Evolutionary conservation across 73 alveolate species (phyloP).

Genomic region (Symbiodinium natans): DNA sequence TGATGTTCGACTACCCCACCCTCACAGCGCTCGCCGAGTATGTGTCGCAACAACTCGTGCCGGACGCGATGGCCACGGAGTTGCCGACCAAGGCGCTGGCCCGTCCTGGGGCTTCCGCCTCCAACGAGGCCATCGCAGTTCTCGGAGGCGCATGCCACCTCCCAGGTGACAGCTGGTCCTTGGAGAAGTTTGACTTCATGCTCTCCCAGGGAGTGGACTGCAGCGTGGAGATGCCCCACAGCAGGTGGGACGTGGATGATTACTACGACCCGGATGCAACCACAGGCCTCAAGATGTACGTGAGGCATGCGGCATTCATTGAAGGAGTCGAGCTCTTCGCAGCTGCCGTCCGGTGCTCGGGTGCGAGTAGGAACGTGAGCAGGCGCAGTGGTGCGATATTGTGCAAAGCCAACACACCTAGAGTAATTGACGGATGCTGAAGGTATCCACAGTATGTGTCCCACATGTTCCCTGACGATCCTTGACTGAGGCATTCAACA

Average conservation of each 20-base stretch:
- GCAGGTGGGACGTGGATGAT: slow-evolving; percentile 92
- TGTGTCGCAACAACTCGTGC: slow-evolving; percentile 49
- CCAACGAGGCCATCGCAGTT: slow-evolving; percentile 57
- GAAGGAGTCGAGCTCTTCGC: slow-evolving; percentile 92
- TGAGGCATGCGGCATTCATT: slow-evolving; percentile 64
- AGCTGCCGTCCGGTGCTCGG: neutral
- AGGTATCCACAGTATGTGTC: no score
- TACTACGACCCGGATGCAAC: slow-evolving; percentile 89
- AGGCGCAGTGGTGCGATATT: no score
- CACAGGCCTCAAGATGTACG: slow-evolving; percentile 90
- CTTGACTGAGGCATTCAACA: slow-evolving; percentile 13
- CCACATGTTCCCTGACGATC: no score
- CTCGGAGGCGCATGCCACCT: slow-evolving; percentile 61
- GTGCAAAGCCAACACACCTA: no score
- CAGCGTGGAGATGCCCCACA: slow-evolving; percentile 87
- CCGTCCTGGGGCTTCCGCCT: neutral
- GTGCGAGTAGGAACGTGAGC: neutral
- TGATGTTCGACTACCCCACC: slow-evolving; percentile 92
- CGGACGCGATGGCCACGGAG: neutral
- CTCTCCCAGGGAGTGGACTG: slow-evolving; percentile 80
- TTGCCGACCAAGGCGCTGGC: neutral
- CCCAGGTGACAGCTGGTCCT: slow-evolving; percentile 82
- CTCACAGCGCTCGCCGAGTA: slow-evolving; percentile 80
- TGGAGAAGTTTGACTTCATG: slow-evolving; percentile 77
- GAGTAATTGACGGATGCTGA: no score